A percentile compares a stretch with the other conserved stretches of the same genome.
Evolutionary conservation across 306 rosid genomes (phyloP).

Genomic region (Vigna reflexopilosa): DNA sequence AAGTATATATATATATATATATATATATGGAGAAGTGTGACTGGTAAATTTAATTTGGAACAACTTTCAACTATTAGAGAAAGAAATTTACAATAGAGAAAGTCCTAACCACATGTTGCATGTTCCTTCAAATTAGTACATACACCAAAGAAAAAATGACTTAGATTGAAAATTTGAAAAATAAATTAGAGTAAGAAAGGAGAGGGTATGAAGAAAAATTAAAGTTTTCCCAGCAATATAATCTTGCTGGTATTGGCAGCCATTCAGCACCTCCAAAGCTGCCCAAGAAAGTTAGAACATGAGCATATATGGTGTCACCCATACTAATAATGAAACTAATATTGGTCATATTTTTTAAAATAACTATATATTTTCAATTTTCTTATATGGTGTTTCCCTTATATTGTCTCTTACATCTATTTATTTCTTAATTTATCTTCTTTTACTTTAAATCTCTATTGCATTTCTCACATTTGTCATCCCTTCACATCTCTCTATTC

Average conservation of each 20-base stretch:
- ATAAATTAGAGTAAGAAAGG: neutral
- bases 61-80: slow-evolving; percentile 1
- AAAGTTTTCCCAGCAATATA: neutral
- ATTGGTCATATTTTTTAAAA: neutral
- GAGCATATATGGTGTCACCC: neutral
- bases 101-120: neutral
- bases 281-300: slow-evolving; percentile 12
- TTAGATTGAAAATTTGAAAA: neutral
- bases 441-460: neutral
- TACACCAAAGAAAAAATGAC: neutral
- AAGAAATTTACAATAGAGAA: neutral
- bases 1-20: too few relatives aligned
- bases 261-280: neutral
- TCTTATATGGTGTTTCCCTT: neutral
- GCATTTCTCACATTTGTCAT: neutral
- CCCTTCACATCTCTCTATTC: too few relatives aligned
- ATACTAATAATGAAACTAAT: neutral
- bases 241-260: neutral
- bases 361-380: neutral
- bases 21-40: neutral
- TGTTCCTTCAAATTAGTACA: neutral
- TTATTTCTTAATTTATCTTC: neutral
- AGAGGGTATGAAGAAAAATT: neutral
- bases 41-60: neutral
- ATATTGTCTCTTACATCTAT: neutral